phyloP scores from a whole-genome alignment of 139 green algal species.

The Picochlorum sp. region DNA sequence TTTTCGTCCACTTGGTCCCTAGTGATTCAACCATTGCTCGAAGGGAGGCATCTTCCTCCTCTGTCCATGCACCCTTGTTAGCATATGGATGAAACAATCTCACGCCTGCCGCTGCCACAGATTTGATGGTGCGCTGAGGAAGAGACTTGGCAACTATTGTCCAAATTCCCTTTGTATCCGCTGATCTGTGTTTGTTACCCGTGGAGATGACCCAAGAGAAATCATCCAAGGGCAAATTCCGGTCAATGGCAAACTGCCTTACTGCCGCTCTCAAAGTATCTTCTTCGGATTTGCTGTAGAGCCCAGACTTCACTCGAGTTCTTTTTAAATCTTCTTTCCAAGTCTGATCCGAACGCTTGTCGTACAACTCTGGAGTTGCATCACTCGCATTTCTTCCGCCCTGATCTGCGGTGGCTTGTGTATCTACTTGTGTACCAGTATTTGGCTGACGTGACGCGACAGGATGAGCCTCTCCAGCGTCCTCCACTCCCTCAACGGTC shows the following conservation, averaged over 20 bases:
- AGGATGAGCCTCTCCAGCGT: too few relatives aligned
- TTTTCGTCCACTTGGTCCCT: constrained; percentile 48
- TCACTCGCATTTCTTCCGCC: background rate
- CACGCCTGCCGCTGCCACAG: constrained; percentile 43
- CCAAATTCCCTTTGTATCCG: constrained; percentile 24
- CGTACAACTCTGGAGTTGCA: background rate
- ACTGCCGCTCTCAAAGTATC: constrained; percentile 31
- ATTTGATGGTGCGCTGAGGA: constrained; percentile 54
- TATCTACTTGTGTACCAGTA: too few relatives aligned
- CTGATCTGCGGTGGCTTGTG: too few relatives aligned
- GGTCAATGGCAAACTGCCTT: constrained; percentile 20
- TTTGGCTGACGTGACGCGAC: too few relatives aligned
- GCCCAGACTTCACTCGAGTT: constrained; percentile 46
- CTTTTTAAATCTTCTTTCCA: constrained; percentile 42
- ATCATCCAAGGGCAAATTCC: constrained; percentile 16
- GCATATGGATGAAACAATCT: constrained; percentile 38
- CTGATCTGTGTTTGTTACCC: constrained; percentile 12
- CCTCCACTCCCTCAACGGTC: too few relatives aligned
- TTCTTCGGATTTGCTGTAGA: constrained; percentile 44
- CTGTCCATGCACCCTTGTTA: constrained; percentile 47
- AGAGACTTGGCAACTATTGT: constrained; percentile 36
- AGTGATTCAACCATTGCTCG: constrained; percentile 33
- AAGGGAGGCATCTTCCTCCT: constrained; percentile 45
- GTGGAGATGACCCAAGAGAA: constrained; percentile 30
- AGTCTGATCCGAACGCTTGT: background rate